Evolutionary conservation across 2,329 filamentous ascomycete genomes (phyloP).

Genomic region (Scopulariopsis brevicaulis): DNA sequence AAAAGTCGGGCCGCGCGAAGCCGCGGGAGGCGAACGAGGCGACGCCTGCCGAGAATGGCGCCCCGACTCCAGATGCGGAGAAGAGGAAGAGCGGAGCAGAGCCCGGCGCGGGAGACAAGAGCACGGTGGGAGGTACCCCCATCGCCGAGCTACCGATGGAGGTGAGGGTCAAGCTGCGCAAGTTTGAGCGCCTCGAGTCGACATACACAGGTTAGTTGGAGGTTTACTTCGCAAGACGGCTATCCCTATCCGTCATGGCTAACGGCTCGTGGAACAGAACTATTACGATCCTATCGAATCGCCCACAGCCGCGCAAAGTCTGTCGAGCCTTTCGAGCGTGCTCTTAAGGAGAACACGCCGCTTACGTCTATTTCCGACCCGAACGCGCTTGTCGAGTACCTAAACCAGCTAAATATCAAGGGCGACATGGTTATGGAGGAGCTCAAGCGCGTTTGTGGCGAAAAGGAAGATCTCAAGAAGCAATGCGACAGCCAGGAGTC

Average conservation of each 20-base stretch:
- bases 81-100: conserved; percentile 11
- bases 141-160: conserved; percentile 57
- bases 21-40: conserved; percentile 8
- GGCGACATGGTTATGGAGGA: conserved; percentile 92
- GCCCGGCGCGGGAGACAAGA: conserved; percentile 6
- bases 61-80: conserved; percentile 6
- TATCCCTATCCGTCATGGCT: not conserved
- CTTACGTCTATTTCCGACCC: conserved; percentile 82
- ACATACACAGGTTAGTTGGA: conserved; percentile 65
- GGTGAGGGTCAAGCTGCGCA: conserved; percentile 63
- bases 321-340: conserved; percentile 89
- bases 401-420: conserved; percentile 76
- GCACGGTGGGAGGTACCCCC: conserved; percentile 2
- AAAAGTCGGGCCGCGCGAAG: conserved; percentile 8
- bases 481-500: conserved; percentile 41
- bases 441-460: conserved; percentile 72
- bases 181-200: conserved; percentile 80
- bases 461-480: conserved; percentile 71
- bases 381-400: conserved; percentile 73
- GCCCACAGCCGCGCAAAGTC: conserved; percentile 78
- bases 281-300: conserved; percentile 82
- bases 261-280: conserved; percentile 10
- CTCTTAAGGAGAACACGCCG: conserved; percentile 84
- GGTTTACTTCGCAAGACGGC: not conserved
- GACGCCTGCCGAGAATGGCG: conserved; percentile 6